A percentile compares a stretch with the other conserved stretches of the same genome.
Conservation (phyloP, 2,329 filamentous ascomycete genomes). For the Escovopsis weberi region DNA sequence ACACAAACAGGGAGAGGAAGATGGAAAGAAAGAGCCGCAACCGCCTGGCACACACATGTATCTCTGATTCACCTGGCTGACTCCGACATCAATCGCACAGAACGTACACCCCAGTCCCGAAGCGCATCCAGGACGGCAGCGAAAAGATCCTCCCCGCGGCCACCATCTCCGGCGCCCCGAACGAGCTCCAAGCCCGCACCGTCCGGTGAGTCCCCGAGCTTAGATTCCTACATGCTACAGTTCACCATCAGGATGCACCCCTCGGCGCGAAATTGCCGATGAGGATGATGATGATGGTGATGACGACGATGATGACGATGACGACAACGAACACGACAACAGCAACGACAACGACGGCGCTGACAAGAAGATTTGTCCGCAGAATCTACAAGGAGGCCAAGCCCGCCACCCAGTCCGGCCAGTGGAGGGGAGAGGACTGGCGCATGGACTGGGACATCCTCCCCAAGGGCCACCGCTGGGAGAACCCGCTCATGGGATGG, state of each 20-base stretch:
- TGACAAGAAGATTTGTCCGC: neutral
- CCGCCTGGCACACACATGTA: too few relatives aligned
- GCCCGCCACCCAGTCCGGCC: slow-evolving; percentile 89
- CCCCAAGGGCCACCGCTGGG: slow-evolving; percentile 87
- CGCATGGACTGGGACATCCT: slow-evolving; percentile 98
- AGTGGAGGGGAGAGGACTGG: slow-evolving; percentile 75
- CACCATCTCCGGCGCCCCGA: slow-evolving; percentile 78
- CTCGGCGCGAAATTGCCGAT: too few relatives aligned
- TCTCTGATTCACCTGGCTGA: neutral
- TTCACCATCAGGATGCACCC: too few relatives aligned
- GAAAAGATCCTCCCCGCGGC: slow-evolving; percentile 72
- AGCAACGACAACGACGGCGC: too few relatives aligned
- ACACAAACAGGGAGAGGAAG: too few relatives aligned
- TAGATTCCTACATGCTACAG: too few relatives aligned
- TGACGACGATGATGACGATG: too few relatives aligned
- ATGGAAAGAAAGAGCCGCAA: too few relatives aligned
- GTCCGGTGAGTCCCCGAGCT: slow-evolving; percentile 54
- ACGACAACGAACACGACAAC: too few relatives aligned
- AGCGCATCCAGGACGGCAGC: slow-evolving; percentile 78
- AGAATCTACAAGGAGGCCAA: slow-evolving; percentile 90
- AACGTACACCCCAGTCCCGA: slow-evolving; percentile 81
- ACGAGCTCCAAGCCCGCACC: slow-evolving; percentile 84
- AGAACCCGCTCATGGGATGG: slow-evolving; percentile 98
- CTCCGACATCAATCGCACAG: slow-evolving; percentile 28
- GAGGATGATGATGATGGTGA: too few relatives aligned